Conservation (phyloP, 78 protist genomes). For the slime mould (Dictyostelium discoideum) region DNA sequence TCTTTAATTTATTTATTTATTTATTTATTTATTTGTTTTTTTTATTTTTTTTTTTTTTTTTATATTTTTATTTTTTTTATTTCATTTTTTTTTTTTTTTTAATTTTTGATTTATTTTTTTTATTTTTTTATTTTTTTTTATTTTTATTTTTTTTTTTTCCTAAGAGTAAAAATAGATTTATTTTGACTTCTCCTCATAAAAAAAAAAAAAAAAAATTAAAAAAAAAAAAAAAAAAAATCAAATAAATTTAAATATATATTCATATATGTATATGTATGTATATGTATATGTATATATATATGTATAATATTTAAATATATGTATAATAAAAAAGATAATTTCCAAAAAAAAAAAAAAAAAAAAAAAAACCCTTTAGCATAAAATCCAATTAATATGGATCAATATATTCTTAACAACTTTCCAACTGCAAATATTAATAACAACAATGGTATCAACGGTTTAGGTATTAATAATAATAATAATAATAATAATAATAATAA, state of each 20-base stretch:
- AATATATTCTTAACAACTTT: background rate
- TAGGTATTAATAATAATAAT: background rate
- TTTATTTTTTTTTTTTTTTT: no score
- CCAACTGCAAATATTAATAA: background rate
- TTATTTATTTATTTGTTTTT: no score
- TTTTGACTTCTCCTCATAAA: background rate
- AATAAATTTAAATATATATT: no score
- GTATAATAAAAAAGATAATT: background rate
- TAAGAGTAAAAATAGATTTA: background rate
- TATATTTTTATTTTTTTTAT: no score
- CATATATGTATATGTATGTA: no score
- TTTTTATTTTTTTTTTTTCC: background rate
- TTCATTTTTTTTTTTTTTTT: no score
- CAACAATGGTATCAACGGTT: background rate
- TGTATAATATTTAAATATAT: background rate
- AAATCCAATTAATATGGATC: background rate
- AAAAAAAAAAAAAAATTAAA: no score
- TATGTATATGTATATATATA: no score
- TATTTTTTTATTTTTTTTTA: background rate
- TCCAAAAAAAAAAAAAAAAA: no score
- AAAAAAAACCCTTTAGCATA: background rate
- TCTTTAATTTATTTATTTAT: no score
- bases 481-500: background rate
- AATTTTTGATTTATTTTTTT: background rate
- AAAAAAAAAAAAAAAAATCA: no score